Percentiles rank a stretch among this genome's conserved stretches.
Conservation (phyloP, 805 yeast species). For the Saccharomycopsis vini region DNA sequence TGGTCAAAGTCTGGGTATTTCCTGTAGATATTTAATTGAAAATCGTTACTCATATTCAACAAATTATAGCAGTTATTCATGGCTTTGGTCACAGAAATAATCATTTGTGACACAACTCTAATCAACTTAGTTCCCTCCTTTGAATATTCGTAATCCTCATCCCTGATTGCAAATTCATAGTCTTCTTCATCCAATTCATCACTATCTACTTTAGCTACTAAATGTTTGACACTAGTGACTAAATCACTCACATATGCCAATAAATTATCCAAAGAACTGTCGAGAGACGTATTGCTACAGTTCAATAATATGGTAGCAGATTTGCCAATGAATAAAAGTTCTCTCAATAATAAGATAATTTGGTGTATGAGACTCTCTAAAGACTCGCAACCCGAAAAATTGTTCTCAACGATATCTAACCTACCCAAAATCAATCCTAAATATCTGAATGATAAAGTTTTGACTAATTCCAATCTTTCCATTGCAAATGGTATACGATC, state of each 20-base stretch:
- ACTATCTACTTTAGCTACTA: conserved; percentile 46
- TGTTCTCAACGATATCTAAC: conserved; percentile 67
- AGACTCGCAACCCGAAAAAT: conserved; percentile 58
- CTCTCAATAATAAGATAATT: conserved; percentile 53
- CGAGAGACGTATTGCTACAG: conserved; percentile 22
- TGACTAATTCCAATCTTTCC: conserved; percentile 54
- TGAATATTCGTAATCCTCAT: conserved; percentile 42
- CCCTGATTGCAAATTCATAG: conserved; percentile 21
- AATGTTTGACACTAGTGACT: conserved; percentile 52
- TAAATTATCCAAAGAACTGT: conserved; percentile 46
- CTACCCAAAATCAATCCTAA: conserved; percentile 66
- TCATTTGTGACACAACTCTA: conserved; percentile 50
- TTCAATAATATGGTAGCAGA: conserved; percentile 21
- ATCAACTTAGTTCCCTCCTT: conserved; percentile 61
- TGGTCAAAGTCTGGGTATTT: conserved; percentile 56
- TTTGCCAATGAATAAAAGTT: conserved; percentile 52
- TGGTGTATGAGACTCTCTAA: conserved; percentile 63
- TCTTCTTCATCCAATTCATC: conserved; percentile 27
- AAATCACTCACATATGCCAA: conserved; percentile 54
- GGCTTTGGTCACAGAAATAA: conserved; percentile 42
- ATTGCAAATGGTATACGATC: conserved; percentile 51
- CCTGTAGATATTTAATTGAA: conserved; percentile 48
- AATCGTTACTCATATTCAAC: conserved; percentile 55
- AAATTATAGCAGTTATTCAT: conserved; percentile 42
- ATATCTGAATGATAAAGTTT: conserved; percentile 49